Base-by-base conservation (phyloP, 495 filamentous ascomycete genomes). In the Penicillium ochrochloron region DNA sequence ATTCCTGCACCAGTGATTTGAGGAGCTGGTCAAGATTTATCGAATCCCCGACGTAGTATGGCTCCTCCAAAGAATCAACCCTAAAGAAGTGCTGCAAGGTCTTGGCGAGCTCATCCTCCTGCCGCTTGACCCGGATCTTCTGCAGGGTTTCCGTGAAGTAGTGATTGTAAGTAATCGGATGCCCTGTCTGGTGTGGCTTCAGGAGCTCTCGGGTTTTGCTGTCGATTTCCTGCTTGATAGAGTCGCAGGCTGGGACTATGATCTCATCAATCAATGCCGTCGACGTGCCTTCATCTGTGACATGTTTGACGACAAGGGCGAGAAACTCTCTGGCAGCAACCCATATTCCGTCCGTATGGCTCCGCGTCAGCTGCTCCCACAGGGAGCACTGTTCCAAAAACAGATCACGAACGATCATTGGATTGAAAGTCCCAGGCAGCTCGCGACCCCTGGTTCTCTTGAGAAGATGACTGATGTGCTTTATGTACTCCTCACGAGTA, bases 161-260 rank as follows among this genome's bases (percentile, higher is more conserved):
- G 23, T 50, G 44, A 50, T 50, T 50, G 44, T 50, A 50, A 23
- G 44, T 50, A 10, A 50, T 50, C 4, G 44, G 35, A 50, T 50
- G 44, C 5, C 44, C 44, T 25, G 7, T 5, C 44, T 50, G 44
- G 11, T 50, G 44, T 17, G 44, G 44, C 44, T 17, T 11, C 11
- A 50, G 44, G n/a, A 50, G n/a, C 44, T 50, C 44, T 50, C 19
- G 8, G 10, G 44, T 50, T 12, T 8, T 11, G 5, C 6, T 25
- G 4, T 50, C 23, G 5, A 25, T 50, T 6, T 50, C 44, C 21
- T 50, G 44, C 23, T 5, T 27, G 25, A 11, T 50, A 50, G 11
- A 50, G 44, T 25, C 11, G 4, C 44, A 11, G 23, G 44, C 44
- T 50, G 44, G 11, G 5, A 50, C 4, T 50, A 50, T 50, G 23